phyloP scores from a whole-genome alignment of 768 basidiomycete genomes.

The Coprinopsis strossmayeri region DNA sequence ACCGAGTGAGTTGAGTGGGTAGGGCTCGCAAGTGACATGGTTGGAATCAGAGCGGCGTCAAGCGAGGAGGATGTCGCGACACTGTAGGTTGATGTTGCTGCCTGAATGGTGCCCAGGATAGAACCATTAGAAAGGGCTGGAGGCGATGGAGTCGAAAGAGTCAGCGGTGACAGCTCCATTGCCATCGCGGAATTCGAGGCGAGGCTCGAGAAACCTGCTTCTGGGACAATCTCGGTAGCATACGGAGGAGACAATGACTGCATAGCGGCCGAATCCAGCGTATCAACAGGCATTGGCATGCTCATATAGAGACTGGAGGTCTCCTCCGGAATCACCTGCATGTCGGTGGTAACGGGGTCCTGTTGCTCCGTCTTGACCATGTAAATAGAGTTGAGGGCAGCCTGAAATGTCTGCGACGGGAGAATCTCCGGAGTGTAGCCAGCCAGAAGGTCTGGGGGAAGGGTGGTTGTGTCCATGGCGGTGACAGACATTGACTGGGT shows the following conservation, averaged over 20 bases:
- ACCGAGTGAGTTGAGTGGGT: neutral
- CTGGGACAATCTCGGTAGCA: slow-evolving; percentile 32
- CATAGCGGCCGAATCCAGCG: slow-evolving; percentile 16
- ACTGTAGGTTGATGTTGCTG: slow-evolving; percentile 30
- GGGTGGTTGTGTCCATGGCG: slow-evolving; percentile 2
- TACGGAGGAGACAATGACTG: slow-evolving; percentile 29
- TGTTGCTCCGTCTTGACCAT: slow-evolving; percentile 24
- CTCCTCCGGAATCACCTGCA: slow-evolving; percentile 36
- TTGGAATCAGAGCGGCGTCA: slow-evolving; percentile 37
- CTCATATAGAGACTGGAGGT: slow-evolving; percentile 24
- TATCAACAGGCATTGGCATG: slow-evolving; percentile 15
- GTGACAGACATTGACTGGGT: neutral
- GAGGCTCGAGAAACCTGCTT: slow-evolving; percentile 23
- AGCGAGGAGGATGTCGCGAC: slow-evolving; percentile 32
- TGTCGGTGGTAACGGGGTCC: slow-evolving; percentile 19
- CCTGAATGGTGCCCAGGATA: slow-evolving; percentile 23
- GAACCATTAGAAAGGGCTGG: slow-evolving; percentile 29
- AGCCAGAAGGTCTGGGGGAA: slow-evolving; percentile 16
- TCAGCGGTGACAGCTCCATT: slow-evolving; percentile 31
- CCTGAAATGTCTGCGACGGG: slow-evolving; percentile 25
- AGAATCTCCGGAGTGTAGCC: slow-evolving; percentile 15
- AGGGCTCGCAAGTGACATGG: slow-evolving; percentile 12
- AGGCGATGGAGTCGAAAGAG: slow-evolving; percentile 27
- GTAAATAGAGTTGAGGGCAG: slow-evolving; percentile 23
- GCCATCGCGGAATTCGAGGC: slow-evolving; percentile 24